Base-by-base conservation (phyloP, 2,329 filamentous ascomycete species). In the Stenocarpella maydis region DNA sequence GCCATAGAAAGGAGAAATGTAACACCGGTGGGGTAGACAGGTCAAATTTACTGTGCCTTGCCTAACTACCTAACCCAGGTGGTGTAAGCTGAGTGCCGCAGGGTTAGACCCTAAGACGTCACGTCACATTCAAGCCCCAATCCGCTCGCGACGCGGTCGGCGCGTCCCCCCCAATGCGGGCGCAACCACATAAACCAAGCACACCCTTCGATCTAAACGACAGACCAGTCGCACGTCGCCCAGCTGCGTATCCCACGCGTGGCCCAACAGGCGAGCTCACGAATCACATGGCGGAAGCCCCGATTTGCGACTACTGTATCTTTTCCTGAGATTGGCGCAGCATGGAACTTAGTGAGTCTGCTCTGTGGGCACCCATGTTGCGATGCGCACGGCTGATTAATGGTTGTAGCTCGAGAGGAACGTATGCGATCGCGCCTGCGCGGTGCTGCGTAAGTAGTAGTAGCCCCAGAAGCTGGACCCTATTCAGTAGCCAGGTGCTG, bases 351-450 rank as follows among this genome's bases (percentile, higher is more conserved):
- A 79, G 80, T 75, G 75, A 76, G 76, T 50, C 41, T 53, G 39
- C 45, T 63, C 15, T 34, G 7, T 15, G 14, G 14, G n/a, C 24
- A 26, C 41, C 21, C 65, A n/a, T 28, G 34, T 50, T 12, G 64
- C 52, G 10, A 31, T 24, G 45, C 28, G 66, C 66, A 47, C 65
- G n/a, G 54, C 65, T n/a, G 52, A 65, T 66, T 70, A 55, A 72
- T 47, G 17, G n/a, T 4, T 65, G 4, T 69, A 87, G 85, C 83
- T 75, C 87, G 88, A 73, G 86, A 88, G 74, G 87, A 89, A 76
- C 87, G 88, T 75, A 84, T 90, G 81, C 87, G 88, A 72, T 85
- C 89, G 80, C 88, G 89, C 76, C 86, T 91, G 76, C 88, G 89
- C 71, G 89, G 89, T 71, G 88, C 88, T 50, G 87, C 88, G 88